A percentile compares a stretch with the other conserved stretches of the same genome.
phyloP scores from a whole-genome alignment of 2,329 filamentous ascomycete genomes.

The Capronia epimyces region DNA sequence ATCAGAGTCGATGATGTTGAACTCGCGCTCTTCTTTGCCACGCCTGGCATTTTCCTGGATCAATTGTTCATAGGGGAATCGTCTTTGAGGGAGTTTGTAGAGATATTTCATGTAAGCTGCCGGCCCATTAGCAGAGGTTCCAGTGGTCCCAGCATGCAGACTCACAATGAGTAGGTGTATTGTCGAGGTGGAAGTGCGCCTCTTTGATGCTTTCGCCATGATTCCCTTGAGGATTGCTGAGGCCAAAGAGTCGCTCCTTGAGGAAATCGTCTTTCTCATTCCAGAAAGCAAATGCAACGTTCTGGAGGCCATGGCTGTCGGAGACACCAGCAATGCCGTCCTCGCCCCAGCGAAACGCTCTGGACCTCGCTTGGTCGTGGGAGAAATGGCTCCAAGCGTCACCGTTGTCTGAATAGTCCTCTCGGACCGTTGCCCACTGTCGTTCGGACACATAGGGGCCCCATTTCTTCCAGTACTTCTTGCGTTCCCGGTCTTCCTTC shows the following conservation, averaged over 20 bases:
- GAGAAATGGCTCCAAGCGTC: constrained; percentile 97
- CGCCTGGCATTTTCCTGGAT: constrained; percentile 76
- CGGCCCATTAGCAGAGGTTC: constrained; percentile 11
- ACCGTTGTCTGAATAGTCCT: constrained; percentile 85
- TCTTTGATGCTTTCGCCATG: constrained; percentile 97
- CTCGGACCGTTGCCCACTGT: constrained; percentile 86
- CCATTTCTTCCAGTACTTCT: constrained; percentile 98
- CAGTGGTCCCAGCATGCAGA: constrained; percentile 4
- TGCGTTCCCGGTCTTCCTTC: constrained; percentile 73
- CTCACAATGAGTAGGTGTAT: constrained; percentile 64
- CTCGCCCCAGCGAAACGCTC: constrained; percentile 91
- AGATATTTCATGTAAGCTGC: constrained; percentile 90
- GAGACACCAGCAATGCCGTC: constrained; percentile 93
- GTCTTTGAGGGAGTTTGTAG: constrained; percentile 91
- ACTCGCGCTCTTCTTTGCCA: constrained; percentile 72
- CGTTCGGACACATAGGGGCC: constrained; percentile 88
- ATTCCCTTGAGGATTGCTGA: constrained; percentile 94
- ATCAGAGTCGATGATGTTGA: constrained; percentile 85
- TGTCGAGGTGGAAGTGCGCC: constrained; percentile 92
- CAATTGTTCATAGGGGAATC: constrained; percentile 87
- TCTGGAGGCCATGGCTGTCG: constrained; percentile 86
- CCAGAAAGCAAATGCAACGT: constrained; percentile 95
- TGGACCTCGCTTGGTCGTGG: constrained; percentile 82
- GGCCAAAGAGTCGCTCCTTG: constrained; percentile 89
- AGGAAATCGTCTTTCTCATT: constrained; percentile 93